Evolutionary conservation across 2,329 filamentous ascomycete genomes (phyloP), one percentile per base, ranked within the genome.

Genomic region (Leptosphaerulina australis): DNA sequence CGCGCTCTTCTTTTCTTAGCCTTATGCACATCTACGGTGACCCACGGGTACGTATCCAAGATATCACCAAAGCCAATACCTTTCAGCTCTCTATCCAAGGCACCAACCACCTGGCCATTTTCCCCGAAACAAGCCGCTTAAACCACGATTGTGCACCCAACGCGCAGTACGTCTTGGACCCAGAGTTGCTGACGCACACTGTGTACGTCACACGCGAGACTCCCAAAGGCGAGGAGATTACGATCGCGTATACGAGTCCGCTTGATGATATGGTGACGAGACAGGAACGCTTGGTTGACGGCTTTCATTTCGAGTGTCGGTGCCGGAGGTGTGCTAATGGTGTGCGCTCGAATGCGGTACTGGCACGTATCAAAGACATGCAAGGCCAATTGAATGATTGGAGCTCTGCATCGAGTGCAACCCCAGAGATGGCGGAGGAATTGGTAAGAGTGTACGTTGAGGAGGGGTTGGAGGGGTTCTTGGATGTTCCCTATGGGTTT

Each of bases 91-190:
- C 58, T 1, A 15, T 71, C 18, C 56, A 44, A 0, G 69, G 63
- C 1, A 49, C 51, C 5, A 69, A 68, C 43, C 70, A 73, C 56
- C 44, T 73, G 0, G 67, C 65, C 1, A 54, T 73, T 0, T 77
- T 73, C 22, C 74, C 75, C 0, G 74, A 76, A 48, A 70, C 74
- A 0, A 68, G 67, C 17, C 53, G 73, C 15, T 53, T 76, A 25
- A 77, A 77, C 50, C 76, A 77, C 55, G 75, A 71, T 24, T 77
- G 76, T 47, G 41, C 55, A 6, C 64, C 70, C 5, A 73, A 72
- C 41, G 74, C 75, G 1, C 76, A 76, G 53, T 72, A 75, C 41
- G 67, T 73, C 22, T 59, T 77, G 5, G 70, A 76, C 34, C 52
- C 63, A 0, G 37, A 64, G 0, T 52, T 62, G 14, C 55, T 77